Evolutionary conservation across 495 filamentous ascomycete species (phyloP).

Genomic region (Neurospora tetrasperma): DNA sequence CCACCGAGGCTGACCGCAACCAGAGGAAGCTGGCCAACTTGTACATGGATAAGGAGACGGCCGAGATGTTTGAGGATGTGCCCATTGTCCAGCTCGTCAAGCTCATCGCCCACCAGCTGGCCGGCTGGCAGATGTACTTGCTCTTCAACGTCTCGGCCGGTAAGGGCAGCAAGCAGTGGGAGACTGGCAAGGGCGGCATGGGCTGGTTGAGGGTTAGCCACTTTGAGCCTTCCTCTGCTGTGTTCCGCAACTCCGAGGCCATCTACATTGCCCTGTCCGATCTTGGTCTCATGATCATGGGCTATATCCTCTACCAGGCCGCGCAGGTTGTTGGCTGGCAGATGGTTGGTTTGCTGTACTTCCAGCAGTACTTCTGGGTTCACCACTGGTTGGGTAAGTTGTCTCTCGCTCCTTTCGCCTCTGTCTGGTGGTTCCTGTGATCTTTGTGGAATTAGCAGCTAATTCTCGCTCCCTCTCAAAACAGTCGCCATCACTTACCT

Average conservation of each 20-base stretch:
- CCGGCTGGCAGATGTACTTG: slow-evolving; percentile 83
- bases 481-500: slow-evolving; percentile 76
- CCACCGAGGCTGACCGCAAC: slow-evolving; percentile 62
- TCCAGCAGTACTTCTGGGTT: slow-evolving; percentile 89
- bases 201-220: slow-evolving; percentile 78
- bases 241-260: slow-evolving; percentile 84
- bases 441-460: slow-evolving; percentile 8
- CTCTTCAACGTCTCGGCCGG: slow-evolving; percentile 84
- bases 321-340: slow-evolving; percentile 66
- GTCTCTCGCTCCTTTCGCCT: not conserved
- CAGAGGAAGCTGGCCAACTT: slow-evolving; percentile 46
- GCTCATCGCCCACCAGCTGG: slow-evolving; percentile 72
- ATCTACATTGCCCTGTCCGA: slow-evolving; percentile 78
- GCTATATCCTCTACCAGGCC: slow-evolving; percentile 41
- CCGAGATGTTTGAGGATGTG: slow-evolving; percentile 87
- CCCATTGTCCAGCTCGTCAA: slow-evolving; percentile 67
- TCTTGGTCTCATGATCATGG: slow-evolving; percentile 56
- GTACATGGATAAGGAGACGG: slow-evolving; percentile 35
- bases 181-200: slow-evolving; percentile 47
- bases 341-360: slow-evolving; percentile 84
- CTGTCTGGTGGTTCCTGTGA: too few species aligned
- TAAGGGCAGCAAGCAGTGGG: slow-evolving; percentile 67
- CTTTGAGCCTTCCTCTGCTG: slow-evolving; percentile 76
- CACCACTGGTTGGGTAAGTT: slow-evolving; percentile 86
- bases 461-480: slow-evolving; percentile 9